Base-by-base conservation (phyloP, 345 rosid genomes). In the Gossypium australe region DNA sequence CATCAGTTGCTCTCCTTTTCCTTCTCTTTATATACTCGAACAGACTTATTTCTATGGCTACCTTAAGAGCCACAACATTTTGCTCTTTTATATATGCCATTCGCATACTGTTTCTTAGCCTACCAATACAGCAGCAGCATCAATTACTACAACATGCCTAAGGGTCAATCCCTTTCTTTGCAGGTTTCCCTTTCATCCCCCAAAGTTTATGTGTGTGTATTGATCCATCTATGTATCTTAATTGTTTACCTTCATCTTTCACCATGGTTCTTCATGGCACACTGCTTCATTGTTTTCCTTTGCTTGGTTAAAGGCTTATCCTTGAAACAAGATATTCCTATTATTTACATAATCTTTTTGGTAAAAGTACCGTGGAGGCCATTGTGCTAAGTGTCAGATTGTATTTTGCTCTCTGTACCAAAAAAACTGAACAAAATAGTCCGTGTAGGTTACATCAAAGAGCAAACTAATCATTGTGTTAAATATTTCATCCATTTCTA, bases 1-100 rank as follows among this genome's bases (percentile, higher is more conserved):
- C 16, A 1, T 41, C 16, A n/a, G 27, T 58, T 67, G 49, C 51
- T 47, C 51, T 59, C 68, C 78, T 67, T 68, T 58, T 68, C 47
- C 70, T 74, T 75, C 65, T 62, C 70, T 62, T 47, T 67, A 72
- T 78, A 74, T 77, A 79, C 78, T 77, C 69, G 80, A 73, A 61
- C 62, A 79, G 75, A 74, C 38, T 74, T 56, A 51, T 61, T 44
- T 45, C 74, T 71, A 86, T 82, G 90, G 83, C 88, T 53, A 75
- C 82, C 81, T 27, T 83, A 70, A 71, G 86, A 27, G 69, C 78
- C 34, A 86, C 80, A 84, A 82, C 89, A 9, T 86, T 86, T 74
- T 76, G 80, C 9, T 85, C 88, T 56, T 74, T 91, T 67, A 55
- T 87, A 71, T 88, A 90, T 4, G 80, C 89, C 76, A 76, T 90